A percentile compares a stretch with the other conserved stretches of the same genome.
phyloP scores from a whole-genome alignment of 1,284 basidiomycete genomes.

The Melampsora americana region DNA sequence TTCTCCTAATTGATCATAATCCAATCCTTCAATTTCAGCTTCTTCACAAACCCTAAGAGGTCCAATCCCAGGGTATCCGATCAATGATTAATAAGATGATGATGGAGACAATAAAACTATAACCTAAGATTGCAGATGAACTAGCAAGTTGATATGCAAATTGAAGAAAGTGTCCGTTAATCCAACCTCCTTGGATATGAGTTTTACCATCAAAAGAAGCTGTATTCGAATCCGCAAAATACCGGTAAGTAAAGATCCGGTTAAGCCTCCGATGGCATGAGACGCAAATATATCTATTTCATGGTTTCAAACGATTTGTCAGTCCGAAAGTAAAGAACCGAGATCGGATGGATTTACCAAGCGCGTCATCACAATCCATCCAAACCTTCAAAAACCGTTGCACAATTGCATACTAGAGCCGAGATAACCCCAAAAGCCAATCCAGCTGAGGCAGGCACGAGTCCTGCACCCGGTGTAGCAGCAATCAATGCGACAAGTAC shows the following conservation, averaged over 20 bases:
- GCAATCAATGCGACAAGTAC: constrained; percentile 71
- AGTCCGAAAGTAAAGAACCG: constrained; percentile 18
- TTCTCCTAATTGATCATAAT: constrained; percentile 5
- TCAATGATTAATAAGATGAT: not conserved
- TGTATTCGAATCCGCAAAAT: constrained; percentile 73
- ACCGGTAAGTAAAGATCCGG: constrained; percentile 79
- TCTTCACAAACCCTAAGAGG: constrained; percentile 5
- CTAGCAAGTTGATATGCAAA: constrained; percentile 8
- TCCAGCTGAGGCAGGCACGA: constrained; percentile 69
- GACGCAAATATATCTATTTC: constrained; percentile 71
- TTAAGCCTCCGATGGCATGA: constrained; percentile 80
- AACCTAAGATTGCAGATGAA: not conserved
- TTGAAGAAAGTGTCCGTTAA: constrained; percentile 62
- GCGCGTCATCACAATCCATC: constrained; percentile 69
- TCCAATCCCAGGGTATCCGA: constrained; percentile 8
- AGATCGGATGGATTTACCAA: constrained; percentile 63
- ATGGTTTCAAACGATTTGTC: too few relatives aligned
- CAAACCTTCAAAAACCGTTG: constrained; percentile 86
- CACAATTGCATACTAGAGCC: constrained; percentile 83
- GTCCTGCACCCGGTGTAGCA: constrained; percentile 63
- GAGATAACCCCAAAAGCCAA: constrained; percentile 80
- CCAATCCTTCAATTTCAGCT: not conserved
- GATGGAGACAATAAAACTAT: not conserved
- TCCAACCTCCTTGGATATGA: constrained; percentile 76
- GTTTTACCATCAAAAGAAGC: constrained; percentile 77